phyloP scores from a whole-genome alignment of 495 filamentous ascomycete genomes.

The Lineolata rhizophorae region DNA sequence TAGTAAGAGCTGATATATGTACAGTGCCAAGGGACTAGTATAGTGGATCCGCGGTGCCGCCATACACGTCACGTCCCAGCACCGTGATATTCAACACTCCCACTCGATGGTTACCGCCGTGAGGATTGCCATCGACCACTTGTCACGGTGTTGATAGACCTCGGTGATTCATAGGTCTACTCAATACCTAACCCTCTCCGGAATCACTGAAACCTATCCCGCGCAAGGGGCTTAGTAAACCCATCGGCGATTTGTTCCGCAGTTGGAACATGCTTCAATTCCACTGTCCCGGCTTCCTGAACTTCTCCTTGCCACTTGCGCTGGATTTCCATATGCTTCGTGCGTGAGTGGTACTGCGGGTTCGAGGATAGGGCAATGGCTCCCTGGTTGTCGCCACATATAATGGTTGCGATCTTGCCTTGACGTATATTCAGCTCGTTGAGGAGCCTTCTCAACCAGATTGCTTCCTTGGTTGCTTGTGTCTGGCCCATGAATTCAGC shows the following conservation, averaged over 20 bases:
- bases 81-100: no score
- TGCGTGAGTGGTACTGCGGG: slow-evolving; percentile 7
- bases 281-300: slow-evolving; percentile 1
- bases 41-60: no score
- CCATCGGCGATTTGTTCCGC: slow-evolving; percentile 2
- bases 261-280: slow-evolving; percentile 2
- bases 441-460: slow-evolving; percentile 18
- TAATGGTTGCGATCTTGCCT: slow-evolving; percentile 5
- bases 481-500: slow-evolving; percentile 20
- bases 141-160: no score
- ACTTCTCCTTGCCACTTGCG: slow-evolving; percentile 1
- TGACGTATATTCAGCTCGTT: slow-evolving; percentile 12
- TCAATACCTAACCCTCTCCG: not conserved
- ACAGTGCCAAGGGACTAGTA: no score
- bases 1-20: no score
- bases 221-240: slow-evolving; percentile 3
- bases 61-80: no score
- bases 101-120: no score
- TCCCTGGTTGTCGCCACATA: slow-evolving; percentile 14
- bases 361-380: slow-evolving; percentile 15
- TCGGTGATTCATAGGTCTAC: no score
- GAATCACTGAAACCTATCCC: not conserved
- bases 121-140: no score
- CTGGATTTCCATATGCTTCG: slow-evolving; percentile 5
- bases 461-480: slow-evolving; percentile 20